Percentiles rank a stretch among this genome's conserved stretches.
phyloP scores from a whole-genome alignment of 805 yeast species.

The Candida anglica region DNA sequence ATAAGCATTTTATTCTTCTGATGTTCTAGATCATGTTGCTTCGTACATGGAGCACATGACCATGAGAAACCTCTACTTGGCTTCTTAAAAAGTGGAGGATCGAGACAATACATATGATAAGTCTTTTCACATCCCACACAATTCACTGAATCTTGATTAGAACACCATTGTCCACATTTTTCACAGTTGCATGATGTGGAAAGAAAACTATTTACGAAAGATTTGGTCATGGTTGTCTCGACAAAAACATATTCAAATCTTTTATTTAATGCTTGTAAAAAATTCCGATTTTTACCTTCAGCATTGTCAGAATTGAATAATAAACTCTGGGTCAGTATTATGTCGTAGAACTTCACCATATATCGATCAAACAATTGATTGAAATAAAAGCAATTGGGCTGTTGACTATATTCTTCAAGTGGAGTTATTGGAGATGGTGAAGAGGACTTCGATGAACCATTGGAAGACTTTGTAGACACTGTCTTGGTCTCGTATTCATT shows the following conservation, averaged over 20 bases:
- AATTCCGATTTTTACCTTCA: slow-evolving; percentile 55
- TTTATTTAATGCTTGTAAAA: slow-evolving; percentile 57
- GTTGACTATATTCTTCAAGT: slow-evolving; percentile 48
- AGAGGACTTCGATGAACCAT: slow-evolving; percentile 5
- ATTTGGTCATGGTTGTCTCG: slow-evolving; percentile 64
- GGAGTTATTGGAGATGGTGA: slow-evolving; percentile 13
- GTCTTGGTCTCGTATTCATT: slow-evolving; percentile 22
- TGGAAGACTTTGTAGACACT: slow-evolving; percentile 5
- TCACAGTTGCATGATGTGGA: slow-evolving; percentile 56
- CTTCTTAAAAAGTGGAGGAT: slow-evolving; percentile 75
- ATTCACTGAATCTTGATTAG: slow-evolving; percentile 60
- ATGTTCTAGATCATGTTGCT: slow-evolving; percentile 45
- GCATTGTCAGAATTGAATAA: slow-evolving; percentile 21
- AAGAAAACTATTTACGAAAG: slow-evolving; percentile 58
- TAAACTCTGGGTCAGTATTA: slow-evolving; percentile 58
- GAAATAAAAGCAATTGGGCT: slow-evolving; percentile 76
- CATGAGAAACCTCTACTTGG: slow-evolving; percentile 89
- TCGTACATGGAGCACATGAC: slow-evolving; percentile 82
- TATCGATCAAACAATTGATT: slow-evolving; percentile 83
- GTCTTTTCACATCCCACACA: slow-evolving; percentile 73
- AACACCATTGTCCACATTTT: slow-evolving; percentile 82
- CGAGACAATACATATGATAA: slow-evolving; percentile 80
- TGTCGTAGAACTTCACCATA: slow-evolving; percentile 77
- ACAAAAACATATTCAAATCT: slow-evolving; percentile 72
- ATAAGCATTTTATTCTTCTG: slow-evolving; percentile 35